Conservation (phyloP, 2,329 filamentous ascomycete genomes). For the Apiospora koreana region DNA sequence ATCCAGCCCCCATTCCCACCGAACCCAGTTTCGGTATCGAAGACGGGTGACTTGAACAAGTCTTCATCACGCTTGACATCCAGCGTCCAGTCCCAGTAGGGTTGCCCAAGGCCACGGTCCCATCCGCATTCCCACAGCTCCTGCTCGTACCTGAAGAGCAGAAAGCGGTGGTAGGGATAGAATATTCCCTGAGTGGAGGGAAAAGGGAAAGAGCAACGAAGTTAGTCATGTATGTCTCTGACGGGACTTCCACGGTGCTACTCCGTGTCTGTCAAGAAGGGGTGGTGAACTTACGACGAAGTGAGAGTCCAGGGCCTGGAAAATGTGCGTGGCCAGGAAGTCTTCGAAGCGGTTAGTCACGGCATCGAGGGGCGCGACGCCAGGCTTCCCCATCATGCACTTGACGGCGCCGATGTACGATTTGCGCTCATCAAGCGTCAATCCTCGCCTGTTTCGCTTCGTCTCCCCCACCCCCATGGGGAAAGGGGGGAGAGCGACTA, state of each 20-base stretch:
- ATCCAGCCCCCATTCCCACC: conserved; percentile 18
- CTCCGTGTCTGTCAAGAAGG: neutral
- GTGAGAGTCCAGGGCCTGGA: conserved; percentile 23
- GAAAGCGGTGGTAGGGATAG: conserved; percentile 15
- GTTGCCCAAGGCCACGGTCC: conserved; percentile 20
- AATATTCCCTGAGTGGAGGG: conserved; percentile 1
- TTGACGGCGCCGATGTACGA: conserved; percentile 18
- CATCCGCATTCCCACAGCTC: conserved; percentile 26
- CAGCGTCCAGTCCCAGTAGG: conserved; percentile 24
- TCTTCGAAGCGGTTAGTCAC: conserved; percentile 28
- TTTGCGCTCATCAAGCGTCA: conserved; percentile 13
- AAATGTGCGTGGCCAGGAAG: conserved; percentile 27
- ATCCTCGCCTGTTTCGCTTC: conserved; percentile 10
- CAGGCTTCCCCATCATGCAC: conserved; percentile 15
- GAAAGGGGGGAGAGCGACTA: neutral
- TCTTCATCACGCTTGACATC: conserved; percentile 12
- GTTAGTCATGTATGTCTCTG: neutral
- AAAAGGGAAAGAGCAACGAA: neutral
- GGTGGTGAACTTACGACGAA: conserved; percentile 16
- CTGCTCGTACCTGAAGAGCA: conserved; percentile 24
- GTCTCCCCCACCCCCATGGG: neutral
- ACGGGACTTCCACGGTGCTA: no score
- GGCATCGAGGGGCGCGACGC: conserved; percentile 14
- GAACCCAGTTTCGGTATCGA: conserved; percentile 17
- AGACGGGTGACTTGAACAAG: conserved; percentile 17